These are phyloP conservation scores for Candida silvicultrix DNA, from an alignment of 805 yeast species.

Conservation along the genomic window DNA sequence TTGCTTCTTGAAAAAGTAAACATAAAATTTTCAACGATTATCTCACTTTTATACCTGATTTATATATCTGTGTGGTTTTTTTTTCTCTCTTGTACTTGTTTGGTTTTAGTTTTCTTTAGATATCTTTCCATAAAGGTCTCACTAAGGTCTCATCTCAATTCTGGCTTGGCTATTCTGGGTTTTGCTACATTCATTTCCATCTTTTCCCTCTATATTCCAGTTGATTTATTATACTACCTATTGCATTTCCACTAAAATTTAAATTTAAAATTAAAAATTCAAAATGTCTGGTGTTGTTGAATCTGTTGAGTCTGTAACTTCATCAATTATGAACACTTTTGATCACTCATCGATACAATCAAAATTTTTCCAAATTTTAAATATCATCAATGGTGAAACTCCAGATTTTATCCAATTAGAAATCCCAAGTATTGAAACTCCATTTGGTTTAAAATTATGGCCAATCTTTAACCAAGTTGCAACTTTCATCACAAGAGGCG, in stretches of 20 bases:
- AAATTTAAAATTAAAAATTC: no score
- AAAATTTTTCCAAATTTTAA: slow-evolving; percentile 14
- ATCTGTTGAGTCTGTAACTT: neutral
- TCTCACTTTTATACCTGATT: no score
- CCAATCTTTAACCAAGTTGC: slow-evolving; percentile 51
- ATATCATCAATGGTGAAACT: slow-evolving; percentile 25
- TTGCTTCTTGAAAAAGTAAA: no score
- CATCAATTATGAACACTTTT: neutral
- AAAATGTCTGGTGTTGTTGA: neutral
- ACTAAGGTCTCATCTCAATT: no score
- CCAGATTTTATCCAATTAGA: slow-evolving; percentile 38
- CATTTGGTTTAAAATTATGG: slow-evolving; percentile 74
- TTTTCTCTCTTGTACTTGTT: no score
- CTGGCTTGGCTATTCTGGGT: no score
- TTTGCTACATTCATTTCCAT: no score
- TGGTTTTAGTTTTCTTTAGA: no score
- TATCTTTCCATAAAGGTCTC: no score
- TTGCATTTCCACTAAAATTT: no score
- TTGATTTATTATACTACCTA: neutral
- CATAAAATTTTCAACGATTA: no score
- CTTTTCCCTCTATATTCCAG: neutral
- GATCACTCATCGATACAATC: neutral
- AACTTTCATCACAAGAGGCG: slow-evolving; percentile 38
- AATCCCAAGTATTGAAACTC: slow-evolving; percentile 59
- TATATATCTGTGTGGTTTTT: no score